Percentiles rank a stretch among this genome's conserved stretches.
Conservation (phyloP, 2,329 filamentous ascomycete species). For the Conoideocrella luteorostrata region DNA sequence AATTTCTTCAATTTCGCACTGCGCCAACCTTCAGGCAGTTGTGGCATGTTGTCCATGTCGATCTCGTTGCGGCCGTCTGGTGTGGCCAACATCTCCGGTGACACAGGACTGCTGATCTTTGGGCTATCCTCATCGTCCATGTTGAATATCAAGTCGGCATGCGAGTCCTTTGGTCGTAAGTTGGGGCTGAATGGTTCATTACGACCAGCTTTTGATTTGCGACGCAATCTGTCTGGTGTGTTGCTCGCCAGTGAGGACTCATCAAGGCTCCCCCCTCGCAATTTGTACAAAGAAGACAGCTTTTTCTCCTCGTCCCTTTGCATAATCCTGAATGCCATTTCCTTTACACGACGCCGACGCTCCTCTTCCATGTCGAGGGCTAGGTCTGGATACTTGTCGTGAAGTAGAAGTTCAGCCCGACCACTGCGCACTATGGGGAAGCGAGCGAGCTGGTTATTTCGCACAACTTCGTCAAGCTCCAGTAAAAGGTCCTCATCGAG, state of each 20-base stretch:
- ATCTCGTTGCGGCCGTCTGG: constrained; percentile 15
- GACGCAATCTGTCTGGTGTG: constrained; percentile 38
- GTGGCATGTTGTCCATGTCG: constrained; percentile 22
- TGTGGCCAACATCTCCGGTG: constrained; percentile 14
- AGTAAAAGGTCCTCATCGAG: constrained; percentile 76
- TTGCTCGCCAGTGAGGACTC: constrained; percentile 41
- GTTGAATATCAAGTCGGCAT: constrained; percentile 78
- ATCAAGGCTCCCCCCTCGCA: constrained; percentile 58
- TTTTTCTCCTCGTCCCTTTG: constrained; percentile 61
- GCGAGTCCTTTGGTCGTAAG: constrained; percentile 61
- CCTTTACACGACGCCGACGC: constrained; percentile 62
- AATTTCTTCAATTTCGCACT: constrained; percentile 5
- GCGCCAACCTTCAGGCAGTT: constrained; percentile 24
- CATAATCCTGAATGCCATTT: constrained; percentile 62
- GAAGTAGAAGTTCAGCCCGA: constrained; percentile 58
- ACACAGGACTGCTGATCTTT: constrained; percentile 21
- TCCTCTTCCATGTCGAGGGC: constrained; percentile 62
- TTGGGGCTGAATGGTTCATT: constrained; percentile 60
- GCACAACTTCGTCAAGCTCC: constrained; percentile 75
- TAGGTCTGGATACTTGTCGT: constrained; percentile 58
- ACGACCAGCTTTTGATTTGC: constrained; percentile 37
- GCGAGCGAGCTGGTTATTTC: constrained; percentile 72
- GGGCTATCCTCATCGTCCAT: constrained; percentile 73
- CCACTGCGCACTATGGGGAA: constrained; percentile 74
- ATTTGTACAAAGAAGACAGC: constrained; percentile 52